Evolutionary conservation across 805 yeast genomes (phyloP).

Genomic region (Zygoascus tannicola): DNA sequence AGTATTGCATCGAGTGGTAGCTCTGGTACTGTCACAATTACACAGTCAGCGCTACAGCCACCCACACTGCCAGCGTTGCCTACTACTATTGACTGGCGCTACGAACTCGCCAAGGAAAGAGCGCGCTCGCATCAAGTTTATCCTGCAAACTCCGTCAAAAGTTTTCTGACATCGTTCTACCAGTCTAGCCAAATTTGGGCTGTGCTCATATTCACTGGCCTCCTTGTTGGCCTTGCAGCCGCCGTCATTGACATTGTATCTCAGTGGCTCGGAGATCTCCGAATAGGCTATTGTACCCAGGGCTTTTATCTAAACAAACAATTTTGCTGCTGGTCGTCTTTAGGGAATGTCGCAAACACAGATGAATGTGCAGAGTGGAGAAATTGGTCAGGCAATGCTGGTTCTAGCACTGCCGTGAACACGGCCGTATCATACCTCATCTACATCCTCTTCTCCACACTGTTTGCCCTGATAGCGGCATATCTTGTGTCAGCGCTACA

Average conservation of each 20-base stretch:
- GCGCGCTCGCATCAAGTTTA: constrained; percentile 8
- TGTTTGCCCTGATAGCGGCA: constrained; percentile 32
- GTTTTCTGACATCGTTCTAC: not conserved
- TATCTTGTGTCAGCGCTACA: constrained; percentile 25
- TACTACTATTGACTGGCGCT: constrained; percentile 29
- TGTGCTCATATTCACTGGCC: constrained; percentile 61
- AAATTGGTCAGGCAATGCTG: constrained; percentile 27
- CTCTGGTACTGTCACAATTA: too few species aligned
- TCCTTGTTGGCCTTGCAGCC: constrained; percentile 68
- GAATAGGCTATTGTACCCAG: constrained; percentile 62
- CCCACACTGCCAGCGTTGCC: not conserved
- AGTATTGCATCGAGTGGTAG: too few species aligned
- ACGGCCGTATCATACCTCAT: constrained; percentile 30
- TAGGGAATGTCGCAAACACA: constrained; percentile 3
- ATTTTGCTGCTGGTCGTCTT: constrained; percentile 68
- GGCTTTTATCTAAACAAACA: constrained; percentile 55
- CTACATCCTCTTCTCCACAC: constrained; percentile 31
- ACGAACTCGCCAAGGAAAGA: constrained; percentile 26
- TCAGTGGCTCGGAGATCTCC: constrained; percentile 67
- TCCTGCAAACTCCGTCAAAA: constrained; percentile 10
- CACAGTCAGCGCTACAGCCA: too few species aligned
- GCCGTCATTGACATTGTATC: constrained; percentile 69
- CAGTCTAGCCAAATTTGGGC: constrained; percentile 45
- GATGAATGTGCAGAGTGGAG: constrained; percentile 33
- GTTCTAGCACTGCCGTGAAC: constrained; percentile 9